phyloP scores from a whole-genome alignment of 2,329 filamentous ascomycete genomes.

The Lachnellula arida region DNA sequence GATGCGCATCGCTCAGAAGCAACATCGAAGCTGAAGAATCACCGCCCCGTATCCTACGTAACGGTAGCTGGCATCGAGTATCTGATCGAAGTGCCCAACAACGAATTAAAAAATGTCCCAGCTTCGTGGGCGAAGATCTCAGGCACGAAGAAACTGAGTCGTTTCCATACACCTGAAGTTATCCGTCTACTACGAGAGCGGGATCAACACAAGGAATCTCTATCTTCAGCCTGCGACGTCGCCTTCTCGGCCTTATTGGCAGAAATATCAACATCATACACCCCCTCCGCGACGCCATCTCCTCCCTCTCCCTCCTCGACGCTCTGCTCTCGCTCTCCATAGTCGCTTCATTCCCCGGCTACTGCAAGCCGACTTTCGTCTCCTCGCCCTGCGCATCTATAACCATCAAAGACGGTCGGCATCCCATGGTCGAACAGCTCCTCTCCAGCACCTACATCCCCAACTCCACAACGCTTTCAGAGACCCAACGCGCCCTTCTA shows the following conservation, averaged over 20 bases:
- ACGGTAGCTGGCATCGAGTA: slow-evolving; percentile 91
- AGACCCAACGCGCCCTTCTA: slow-evolving; percentile 47
- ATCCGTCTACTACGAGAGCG: slow-evolving; percentile 77
- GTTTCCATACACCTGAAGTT: slow-evolving; percentile 93
- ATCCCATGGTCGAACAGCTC: slow-evolving; percentile 93
- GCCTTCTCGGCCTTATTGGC: slow-evolving; percentile 71
- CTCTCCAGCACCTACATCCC: slow-evolving; percentile 85
- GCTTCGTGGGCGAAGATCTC: slow-evolving; percentile 94
- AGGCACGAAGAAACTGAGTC: slow-evolving; percentile 84
- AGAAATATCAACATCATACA: slow-evolving; percentile 78
- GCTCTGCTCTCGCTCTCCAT: slow-evolving; percentile 82
- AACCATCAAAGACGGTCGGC: slow-evolving; percentile 68
- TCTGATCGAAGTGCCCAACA: slow-evolving; percentile 84
- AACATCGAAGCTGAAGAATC: slow-evolving; percentile 67
- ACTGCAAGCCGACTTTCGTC: slow-evolving; percentile 69
- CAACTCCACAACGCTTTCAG: slow-evolving; percentile 74
- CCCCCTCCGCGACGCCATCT: slow-evolving; percentile 82
- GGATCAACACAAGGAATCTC: slow-evolving; percentile 89
- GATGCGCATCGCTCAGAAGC: slow-evolving; percentile 69
- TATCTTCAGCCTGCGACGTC: slow-evolving; percentile 84
- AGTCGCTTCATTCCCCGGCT: slow-evolving; percentile 81
- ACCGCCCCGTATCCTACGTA: slow-evolving; percentile 66
- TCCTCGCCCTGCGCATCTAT: slow-evolving; percentile 56
- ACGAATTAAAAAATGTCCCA: slow-evolving; percentile 77
- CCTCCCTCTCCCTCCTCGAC: slow-evolving; percentile 81